Evolutionary conservation across 208 protist genomes (phyloP).

Genomic region (Trichomonas gallinae): DNA sequence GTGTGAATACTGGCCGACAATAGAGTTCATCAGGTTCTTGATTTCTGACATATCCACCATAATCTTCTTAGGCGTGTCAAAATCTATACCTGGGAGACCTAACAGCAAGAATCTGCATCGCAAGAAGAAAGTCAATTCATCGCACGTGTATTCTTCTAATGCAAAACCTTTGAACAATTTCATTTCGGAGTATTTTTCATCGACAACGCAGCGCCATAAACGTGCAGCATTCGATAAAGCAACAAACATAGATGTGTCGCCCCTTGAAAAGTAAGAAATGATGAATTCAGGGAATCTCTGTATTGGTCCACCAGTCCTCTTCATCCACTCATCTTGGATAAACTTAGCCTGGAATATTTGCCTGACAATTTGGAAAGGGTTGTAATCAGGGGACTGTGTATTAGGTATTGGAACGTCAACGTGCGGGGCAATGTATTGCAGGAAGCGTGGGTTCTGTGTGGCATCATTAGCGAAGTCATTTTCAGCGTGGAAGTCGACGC

Average conservation of each 20-base stretch:
- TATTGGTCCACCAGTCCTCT: neutral
- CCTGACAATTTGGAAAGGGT: neutral
- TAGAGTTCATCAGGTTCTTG: neutral
- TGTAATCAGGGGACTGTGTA: neutral
- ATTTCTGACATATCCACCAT: neutral
- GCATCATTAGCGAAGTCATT: too few species aligned
- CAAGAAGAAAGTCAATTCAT: slow-evolving; percentile 3
- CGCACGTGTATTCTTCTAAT: neutral
- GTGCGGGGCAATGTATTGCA: neutral
- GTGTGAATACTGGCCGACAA: neutral
- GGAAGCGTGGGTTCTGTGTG: neutral
- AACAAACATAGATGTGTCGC: neutral
- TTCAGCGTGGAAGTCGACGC: neutral
- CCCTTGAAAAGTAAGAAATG: neutral
- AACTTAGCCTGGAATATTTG: neutral
- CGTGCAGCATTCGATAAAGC: neutral
- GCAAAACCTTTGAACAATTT: neutral
- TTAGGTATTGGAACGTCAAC: neutral
- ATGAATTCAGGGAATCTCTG: neutral
- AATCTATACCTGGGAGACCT: neutral
- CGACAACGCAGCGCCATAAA: neutral
- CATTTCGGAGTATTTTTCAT: neutral
- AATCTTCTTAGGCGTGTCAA: neutral
- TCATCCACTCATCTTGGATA: neutral
- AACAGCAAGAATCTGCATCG: neutral